These are phyloP conservation scores for Thielaviopsis euricoi DNA, from an alignment of 2,329 filamentous ascomycete genomes.

Conservation along the genomic window DNA sequence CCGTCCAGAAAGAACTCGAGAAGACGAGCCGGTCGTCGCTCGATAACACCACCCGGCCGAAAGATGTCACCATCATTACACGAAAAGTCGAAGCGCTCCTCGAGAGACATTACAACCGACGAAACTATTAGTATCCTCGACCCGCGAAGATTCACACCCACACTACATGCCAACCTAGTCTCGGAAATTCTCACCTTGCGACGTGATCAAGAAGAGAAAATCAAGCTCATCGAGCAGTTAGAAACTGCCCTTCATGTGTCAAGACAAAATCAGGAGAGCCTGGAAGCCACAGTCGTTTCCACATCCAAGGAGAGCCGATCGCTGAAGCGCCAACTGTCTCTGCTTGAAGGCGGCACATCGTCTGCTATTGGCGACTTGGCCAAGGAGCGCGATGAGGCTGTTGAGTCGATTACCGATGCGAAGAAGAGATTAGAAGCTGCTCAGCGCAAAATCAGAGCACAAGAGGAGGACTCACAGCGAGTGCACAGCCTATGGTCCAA, in stretches of 20 bases:
- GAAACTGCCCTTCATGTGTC: constrained; percentile 58
- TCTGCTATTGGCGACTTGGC: constrained; percentile 72
- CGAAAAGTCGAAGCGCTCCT: constrained; percentile 31
- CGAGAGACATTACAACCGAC: constrained; percentile 43
- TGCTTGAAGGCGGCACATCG: constrained; percentile 75
- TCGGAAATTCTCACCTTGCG: constrained; percentile 81
- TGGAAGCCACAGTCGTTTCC: constrained; percentile 44
- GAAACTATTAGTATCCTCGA: constrained; percentile 64
- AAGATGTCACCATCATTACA: constrained; percentile 35
- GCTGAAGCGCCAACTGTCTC: constrained; percentile 67
- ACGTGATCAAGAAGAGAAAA: constrained; percentile 80
- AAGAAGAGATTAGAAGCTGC: constrained; percentile 60
- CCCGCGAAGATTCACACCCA: constrained; percentile 84
- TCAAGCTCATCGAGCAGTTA: constrained; percentile 68
- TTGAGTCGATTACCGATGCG: constrained; percentile 54
- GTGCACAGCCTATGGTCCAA: constrained; percentile 67
- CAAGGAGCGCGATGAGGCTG: constrained; percentile 70
- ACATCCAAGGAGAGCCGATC: constrained; percentile 62
- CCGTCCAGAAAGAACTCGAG: constrained; percentile 49
- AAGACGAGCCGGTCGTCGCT: constrained; percentile 42
- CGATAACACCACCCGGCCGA: constrained; percentile 43
- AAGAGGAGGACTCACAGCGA: constrained; percentile 70
- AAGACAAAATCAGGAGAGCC: constrained; percentile 56
- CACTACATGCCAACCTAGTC: constrained; percentile 82
- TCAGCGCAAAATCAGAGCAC: constrained; percentile 60